Evolutionary conservation across 805 yeast genomes (phyloP), one percentile per base, ranked within the genome.

Genomic region (Danielia oregonensis): DNA sequence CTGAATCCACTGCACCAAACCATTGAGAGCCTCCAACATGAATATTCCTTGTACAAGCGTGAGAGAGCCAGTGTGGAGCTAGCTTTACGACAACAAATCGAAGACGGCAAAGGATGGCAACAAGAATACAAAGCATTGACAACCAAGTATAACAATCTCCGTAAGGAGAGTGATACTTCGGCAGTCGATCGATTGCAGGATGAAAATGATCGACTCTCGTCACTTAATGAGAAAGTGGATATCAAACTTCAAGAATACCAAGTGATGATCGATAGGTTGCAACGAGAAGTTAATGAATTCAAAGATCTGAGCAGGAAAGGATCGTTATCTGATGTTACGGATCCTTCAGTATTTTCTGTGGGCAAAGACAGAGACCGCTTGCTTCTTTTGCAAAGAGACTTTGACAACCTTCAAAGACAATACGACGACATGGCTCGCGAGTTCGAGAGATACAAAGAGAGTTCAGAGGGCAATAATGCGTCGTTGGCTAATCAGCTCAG

Each of bases 221-320:
- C 36, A 5, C 35, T 49, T 6, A 50, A 57, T 29, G 29, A 42
- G 13, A 36, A 46, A 3, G 51, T 59, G 14, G 54, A 52, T 24
- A 33, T 42, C 8, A 61, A 57, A 29, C 51, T 62, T 14, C 54
- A 53, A 10, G 55, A 58, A 29, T 60, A 61, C 36, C 63, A 61
- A 39, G 39, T 36, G 3, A 43, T 52, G 17, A 61, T 63, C 12
- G 62, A 59, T 32, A 40, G 44, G 12, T 47, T 63, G 7, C 65
- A 61, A 35, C 37, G 40, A 11, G 68, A 63, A 32, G 61, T 63
- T 5, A 51, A 54, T 28, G 56, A 53, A 3, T 49, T 61, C 30
- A 55, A 51, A 25, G 49, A 44, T 11, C 30, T 33, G 13, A 44
- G 43, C 28, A 36, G 43, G 6, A 19, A 23, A 17, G 35, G 36